Conservation (phyloP, 495 filamentous ascomycete species). For the Darksidea phi region DNA sequence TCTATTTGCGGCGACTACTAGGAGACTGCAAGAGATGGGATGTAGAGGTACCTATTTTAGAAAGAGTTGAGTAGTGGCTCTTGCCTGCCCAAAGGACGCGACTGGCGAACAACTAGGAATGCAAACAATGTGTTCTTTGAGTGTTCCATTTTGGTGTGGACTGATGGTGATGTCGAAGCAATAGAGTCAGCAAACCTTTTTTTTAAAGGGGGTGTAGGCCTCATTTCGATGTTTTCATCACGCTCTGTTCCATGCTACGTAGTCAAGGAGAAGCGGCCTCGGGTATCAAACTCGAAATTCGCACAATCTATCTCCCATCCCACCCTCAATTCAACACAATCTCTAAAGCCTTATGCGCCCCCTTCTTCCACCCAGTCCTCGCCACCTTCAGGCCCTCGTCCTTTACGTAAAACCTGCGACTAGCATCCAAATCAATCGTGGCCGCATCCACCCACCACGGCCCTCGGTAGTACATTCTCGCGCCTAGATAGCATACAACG, state of each 20-base stretch:
- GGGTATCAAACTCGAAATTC: no score
- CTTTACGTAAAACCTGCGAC: constrained; percentile 32
- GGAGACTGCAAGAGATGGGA: not conserved
- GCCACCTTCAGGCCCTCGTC: constrained; percentile 18
- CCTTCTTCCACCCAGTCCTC: constrained; percentile 18
- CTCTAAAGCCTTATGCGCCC: no score
- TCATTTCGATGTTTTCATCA: no score
- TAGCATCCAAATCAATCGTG: constrained; percentile 32
- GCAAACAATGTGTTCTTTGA: no score
- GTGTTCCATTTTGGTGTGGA: no score
- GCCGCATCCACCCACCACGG: constrained; percentile 30
- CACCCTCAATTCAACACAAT: no score
- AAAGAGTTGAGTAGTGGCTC: not conserved
- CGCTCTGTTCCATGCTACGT: no score
- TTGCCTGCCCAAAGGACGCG: not conserved
- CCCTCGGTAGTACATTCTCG: constrained; percentile 30
- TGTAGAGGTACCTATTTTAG: not conserved
- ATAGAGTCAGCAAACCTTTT: no score
- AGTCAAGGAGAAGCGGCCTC: no score
- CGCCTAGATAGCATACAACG: constrained; percentile 35
- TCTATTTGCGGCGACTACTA: not conserved
- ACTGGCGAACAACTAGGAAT: not conserved
- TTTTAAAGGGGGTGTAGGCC: no score
- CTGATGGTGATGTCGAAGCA: no score
- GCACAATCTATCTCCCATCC: no score